Evolutionary conservation across 2,329 filamentous ascomycete species (phyloP).

Genomic region (Colletotrichum eleusines): DNA sequence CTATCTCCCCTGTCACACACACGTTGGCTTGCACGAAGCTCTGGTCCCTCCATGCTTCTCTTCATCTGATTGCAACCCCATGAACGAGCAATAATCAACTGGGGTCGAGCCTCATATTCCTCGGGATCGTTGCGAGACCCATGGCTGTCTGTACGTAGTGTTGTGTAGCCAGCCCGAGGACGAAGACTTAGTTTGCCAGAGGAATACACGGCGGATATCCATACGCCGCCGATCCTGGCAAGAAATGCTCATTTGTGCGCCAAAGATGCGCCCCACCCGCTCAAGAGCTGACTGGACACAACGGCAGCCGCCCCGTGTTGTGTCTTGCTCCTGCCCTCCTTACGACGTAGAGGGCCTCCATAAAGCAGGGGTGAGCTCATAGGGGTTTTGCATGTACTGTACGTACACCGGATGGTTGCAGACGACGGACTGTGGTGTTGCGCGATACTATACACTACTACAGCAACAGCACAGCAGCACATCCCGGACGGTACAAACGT

Average conservation of each 20-base stretch:
- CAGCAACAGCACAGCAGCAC: slow-evolving; percentile 4
- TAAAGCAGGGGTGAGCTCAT: background rate
- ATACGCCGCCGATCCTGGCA: background rate
- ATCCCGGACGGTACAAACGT: slow-evolving; percentile 11
- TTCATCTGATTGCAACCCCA: background rate
- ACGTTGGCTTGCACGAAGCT: background rate
- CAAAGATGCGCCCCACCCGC: background rate
- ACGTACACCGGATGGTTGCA: slow-evolving; percentile 18
- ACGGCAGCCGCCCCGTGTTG: background rate
- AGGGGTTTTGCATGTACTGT: background rate
- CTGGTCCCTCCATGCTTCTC: background rate
- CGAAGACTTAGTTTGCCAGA: background rate
- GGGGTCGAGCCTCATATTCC: background rate
- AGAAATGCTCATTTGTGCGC: background rate
- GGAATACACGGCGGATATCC: background rate
- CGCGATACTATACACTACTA: background rate
- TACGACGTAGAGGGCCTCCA: background rate
- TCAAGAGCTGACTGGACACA: background rate
- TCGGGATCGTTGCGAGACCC: background rate
- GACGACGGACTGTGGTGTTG: slow-evolving; percentile 3
- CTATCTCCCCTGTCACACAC: background rate
- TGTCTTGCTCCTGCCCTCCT: too few relatives aligned
- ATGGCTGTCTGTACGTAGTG: background rate
- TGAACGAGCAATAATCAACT: background rate
- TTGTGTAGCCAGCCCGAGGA: background rate